Evolutionary conservation across 2,329 filamentous ascomycete genomes (phyloP), one percentile per base, ranked within the genome.

Genomic region (Aspergillus latus): DNA sequence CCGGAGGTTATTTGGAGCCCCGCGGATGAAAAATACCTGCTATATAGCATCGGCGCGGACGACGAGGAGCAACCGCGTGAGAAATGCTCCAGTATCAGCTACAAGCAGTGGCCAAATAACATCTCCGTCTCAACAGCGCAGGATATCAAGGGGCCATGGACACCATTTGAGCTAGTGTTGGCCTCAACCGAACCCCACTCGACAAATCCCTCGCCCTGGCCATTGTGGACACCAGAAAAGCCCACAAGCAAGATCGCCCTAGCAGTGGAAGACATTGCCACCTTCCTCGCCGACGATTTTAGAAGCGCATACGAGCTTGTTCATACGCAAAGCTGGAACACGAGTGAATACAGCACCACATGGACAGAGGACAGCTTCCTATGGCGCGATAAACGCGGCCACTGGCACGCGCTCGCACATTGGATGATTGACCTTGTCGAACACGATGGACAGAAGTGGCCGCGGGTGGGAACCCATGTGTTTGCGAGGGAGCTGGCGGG

Each of bases 1-100:
- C 76, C 77, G 0, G 76, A 75, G 0, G 70, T 75, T 0, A 62
- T 80, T 0, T 81, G 74, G 61, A 80, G 75, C 32, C 73, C 73
- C 0, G 74, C 72, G 0, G 78, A 81, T n/a, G 37, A 69, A 1
- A 69, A 68, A 16, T 81, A 78, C 42, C 62, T 82, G 0, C 59
- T 81, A 1, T 79, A 80, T 57, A 69, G 71, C 21, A 82, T 80
- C 39, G 79, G 78, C 4, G 66, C 47, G 11, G 48, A 42, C 8
- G 48, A 49, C 64, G 72, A 44, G 58, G 51, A 69, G 65, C 74
- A 58, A 0, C 51, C 63, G 4, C 63, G 66, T 1, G 56, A 54
- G 3, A 59, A 47, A 5, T 68, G 66, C 47, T 28, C 54, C 9
- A 59, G 39, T 9, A 37, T 59, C 49, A 55, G 9, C 2, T 49